Conservation (phyloP, 768 basidiomycete genomes). For the Suillus hirtellus region DNA sequence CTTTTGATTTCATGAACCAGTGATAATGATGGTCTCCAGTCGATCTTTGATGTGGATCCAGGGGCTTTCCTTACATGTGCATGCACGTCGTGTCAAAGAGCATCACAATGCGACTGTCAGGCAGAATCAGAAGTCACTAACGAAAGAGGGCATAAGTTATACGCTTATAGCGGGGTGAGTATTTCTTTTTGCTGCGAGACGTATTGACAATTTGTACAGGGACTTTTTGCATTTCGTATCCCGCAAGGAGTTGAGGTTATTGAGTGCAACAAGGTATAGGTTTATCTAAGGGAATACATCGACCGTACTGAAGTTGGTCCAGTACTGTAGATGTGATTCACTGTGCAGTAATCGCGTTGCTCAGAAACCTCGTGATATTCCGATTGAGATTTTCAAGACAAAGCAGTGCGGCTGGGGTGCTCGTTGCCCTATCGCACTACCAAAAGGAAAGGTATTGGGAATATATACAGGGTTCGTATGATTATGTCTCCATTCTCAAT, state of each 20-base stretch:
- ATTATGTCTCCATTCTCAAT: background rate
- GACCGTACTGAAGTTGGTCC: conserved; percentile 4
- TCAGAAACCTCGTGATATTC: conserved; percentile 55
- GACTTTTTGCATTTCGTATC: conserved; percentile 47
- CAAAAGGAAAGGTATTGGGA: conserved; percentile 61
- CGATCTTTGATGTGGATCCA: conserved; percentile 25
- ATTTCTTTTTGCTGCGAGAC: background rate
- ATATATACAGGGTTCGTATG: conserved; percentile 63
- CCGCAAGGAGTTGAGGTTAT: conserved; percentile 51
- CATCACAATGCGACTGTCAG: conserved; percentile 50
- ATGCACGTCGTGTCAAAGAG: conserved; percentile 39
- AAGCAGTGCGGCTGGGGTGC: conserved; percentile 63
- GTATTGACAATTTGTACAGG: conserved; percentile 35
- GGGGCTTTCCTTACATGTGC: conserved; percentile 46
- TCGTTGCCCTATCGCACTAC: conserved; percentile 42
- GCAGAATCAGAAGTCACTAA: conserved; percentile 41
- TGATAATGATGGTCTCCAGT: conserved; percentile 16
- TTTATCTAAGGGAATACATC: background rate
- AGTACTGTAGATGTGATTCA: conserved; percentile 48
- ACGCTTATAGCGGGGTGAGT: conserved; percentile 48
- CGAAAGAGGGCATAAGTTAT: conserved; percentile 26
- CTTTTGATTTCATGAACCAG: conserved; percentile 10
- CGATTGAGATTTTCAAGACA: conserved; percentile 71
- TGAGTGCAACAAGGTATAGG: conserved; percentile 63
- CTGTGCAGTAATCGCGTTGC: conserved; percentile 61